A percentile compares a stretch with the other conserved stretches of the same genome.
phyloP scores from a whole-genome alignment of 139 green algal species.

The Chlamydomonas schloesseri region DNA sequence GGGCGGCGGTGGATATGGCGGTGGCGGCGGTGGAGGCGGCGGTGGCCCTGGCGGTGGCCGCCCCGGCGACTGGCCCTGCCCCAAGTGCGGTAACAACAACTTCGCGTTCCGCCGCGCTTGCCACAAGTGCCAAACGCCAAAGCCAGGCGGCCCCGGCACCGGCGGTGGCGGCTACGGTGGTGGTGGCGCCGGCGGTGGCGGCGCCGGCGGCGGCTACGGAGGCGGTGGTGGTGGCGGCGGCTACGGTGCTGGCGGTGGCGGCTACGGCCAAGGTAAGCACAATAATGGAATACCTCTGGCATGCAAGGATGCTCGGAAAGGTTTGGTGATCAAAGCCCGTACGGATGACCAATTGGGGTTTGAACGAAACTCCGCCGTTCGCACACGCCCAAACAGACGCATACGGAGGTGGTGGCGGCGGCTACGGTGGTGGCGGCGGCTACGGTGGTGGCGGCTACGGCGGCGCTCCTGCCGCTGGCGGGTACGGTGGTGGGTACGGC shows the following conservation, averaged over 20 bases:
- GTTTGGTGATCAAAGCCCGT: too few species aligned
- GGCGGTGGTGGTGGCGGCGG: constrained; percentile 1
- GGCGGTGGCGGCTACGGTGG: constrained; percentile 20
- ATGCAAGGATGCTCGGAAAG: too few species aligned
- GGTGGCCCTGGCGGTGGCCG: constrained; percentile 51
- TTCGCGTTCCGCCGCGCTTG: constrained; percentile 77
- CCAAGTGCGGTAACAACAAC: constrained; percentile 79
- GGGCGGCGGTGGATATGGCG: constrained; percentile 35
- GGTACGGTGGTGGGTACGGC: constrained; percentile 14
- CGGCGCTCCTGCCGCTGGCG: background rate
- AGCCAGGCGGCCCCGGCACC: constrained; percentile 35
- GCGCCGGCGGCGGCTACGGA: constrained; percentile 28
- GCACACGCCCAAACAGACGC: too few species aligned
- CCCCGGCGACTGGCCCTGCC: constrained; percentile 79
- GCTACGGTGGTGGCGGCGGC: background rate
- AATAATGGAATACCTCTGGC: too few species aligned
- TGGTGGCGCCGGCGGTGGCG: constrained; percentile 4
- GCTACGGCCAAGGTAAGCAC: constrained; percentile 25
- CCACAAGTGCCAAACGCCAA: constrained; percentile 78
- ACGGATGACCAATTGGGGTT: too few species aligned
- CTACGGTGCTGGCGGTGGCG: background rate
- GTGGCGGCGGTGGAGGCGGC: constrained; percentile 57
- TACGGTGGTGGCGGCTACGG: constrained; percentile 42
- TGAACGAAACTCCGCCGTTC: too few species aligned
- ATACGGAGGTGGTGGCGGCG: constrained; percentile 17